phyloP scores from a whole-genome alignment of 1,284 basidiomycete genomes.

The Ustilago crameri region DNA sequence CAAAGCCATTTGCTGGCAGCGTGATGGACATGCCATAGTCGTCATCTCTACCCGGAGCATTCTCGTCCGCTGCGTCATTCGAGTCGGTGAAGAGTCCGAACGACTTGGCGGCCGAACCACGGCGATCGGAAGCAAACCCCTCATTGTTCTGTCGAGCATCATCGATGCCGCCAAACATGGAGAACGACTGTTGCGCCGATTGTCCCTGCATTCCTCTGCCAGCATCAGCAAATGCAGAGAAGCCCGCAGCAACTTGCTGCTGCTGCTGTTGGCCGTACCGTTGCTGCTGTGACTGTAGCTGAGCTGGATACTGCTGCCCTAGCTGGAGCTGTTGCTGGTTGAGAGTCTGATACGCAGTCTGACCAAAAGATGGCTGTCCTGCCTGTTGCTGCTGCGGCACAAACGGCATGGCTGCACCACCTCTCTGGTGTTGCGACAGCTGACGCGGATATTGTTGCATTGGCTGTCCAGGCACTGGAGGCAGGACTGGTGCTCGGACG shows the following conservation, averaged over 20 bases:
- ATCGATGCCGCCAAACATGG: slow-evolving; percentile 11
- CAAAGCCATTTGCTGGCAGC: slow-evolving; percentile 32
- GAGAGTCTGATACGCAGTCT: slow-evolving; percentile 14
- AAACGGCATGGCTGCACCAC: slow-evolving; percentile 2
- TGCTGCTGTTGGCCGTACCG: slow-evolving; percentile 17
- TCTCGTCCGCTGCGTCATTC: slow-evolving; percentile 2
- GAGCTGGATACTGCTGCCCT: slow-evolving; percentile 15
- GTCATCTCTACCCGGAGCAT: background rate
- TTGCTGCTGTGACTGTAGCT: slow-evolving; percentile 26
- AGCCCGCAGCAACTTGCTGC: slow-evolving; percentile 12
- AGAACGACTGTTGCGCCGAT: slow-evolving; percentile 14
- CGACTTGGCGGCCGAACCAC: slow-evolving; percentile 6
- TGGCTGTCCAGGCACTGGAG: slow-evolving; percentile 20
- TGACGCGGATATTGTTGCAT: slow-evolving; percentile 25
- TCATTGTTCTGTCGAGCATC: slow-evolving; percentile 9
- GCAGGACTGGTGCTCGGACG: slow-evolving; percentile 14
- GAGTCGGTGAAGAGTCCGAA: slow-evolving; percentile 16
- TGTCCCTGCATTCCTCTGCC: slow-evolving; percentile 9
- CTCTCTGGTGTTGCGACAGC: slow-evolving; percentile 5
- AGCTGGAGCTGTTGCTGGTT: slow-evolving; percentile 5
- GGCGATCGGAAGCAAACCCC: background rate
- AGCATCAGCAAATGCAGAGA: slow-evolving; percentile 22
- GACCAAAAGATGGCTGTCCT: slow-evolving; percentile 19
- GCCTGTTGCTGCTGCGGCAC: slow-evolving; percentile 19
- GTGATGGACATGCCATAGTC: slow-evolving; percentile 44